A percentile compares a stretch with the other conserved stretches of the same genome.
Evolutionary conservation across 2,329 filamentous ascomycete species (phyloP).

Genomic region (Trichoderma guizhouense): DNA sequence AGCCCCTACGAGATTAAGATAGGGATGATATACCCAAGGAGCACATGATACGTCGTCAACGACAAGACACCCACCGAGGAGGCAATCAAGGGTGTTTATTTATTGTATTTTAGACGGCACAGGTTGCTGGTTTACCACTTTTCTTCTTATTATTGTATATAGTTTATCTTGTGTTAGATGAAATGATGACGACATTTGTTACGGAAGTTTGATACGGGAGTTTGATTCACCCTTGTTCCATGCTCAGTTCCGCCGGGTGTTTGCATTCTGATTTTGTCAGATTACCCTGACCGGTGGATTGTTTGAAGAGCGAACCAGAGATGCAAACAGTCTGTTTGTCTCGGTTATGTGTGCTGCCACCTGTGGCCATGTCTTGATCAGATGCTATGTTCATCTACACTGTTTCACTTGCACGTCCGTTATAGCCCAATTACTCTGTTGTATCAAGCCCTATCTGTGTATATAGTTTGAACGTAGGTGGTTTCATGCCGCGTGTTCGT

Average conservation of each 20-base stretch:
- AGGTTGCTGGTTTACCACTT: not conserved
- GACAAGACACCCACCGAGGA: not conserved
- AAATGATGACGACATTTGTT: not conserved
- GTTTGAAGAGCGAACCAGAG: not conserved
- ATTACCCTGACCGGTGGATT: not conserved
- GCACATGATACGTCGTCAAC: not conserved
- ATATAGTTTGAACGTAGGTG: not conserved
- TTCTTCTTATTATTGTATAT: not conserved
- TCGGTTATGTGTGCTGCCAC: not conserved
- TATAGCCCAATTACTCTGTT: not conserved
- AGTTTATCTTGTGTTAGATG: not conserved
- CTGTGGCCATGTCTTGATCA: not conserved
- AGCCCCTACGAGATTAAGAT: not conserved
- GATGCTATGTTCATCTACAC: not conserved
- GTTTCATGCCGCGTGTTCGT: not conserved
- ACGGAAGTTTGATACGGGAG: not conserved
- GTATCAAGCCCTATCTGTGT: not conserved
- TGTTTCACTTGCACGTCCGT: not conserved
- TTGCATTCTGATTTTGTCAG: not conserved
- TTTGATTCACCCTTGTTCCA: not conserved
- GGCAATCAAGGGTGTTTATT: not conserved
- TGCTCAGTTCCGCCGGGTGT: not conserved
- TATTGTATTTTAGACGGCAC: conserved; percentile 2
- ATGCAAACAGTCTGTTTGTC: not conserved
- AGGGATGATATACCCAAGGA: conserved; percentile 4